These are phyloP conservation scores for Fraxinus sp. DNA, from an alignment of 305 asterid genomes.

Conservation along the genomic window DNA sequence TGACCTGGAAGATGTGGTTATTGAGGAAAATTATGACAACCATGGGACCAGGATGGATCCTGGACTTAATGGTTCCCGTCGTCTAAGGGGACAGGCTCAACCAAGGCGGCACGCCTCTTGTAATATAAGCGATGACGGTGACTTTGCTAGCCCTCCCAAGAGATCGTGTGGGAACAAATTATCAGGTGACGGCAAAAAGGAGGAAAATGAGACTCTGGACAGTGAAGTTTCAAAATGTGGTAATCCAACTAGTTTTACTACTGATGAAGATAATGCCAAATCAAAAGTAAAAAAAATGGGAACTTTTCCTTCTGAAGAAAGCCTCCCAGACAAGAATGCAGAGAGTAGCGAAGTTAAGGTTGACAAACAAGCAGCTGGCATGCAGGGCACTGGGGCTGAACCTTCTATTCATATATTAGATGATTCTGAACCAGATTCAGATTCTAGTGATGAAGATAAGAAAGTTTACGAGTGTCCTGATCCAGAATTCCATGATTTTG, in stretches of 20 bases:
- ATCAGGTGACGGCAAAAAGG: conserved; percentile 23
- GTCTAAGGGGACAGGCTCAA: conserved; percentile 49
- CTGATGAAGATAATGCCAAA: conserved; percentile 21
- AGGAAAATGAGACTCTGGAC: conserved; percentile 28
- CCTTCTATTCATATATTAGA: conserved; percentile 28
- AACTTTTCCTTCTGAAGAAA: conserved; percentile 23
- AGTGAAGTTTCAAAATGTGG: conserved; percentile 23
- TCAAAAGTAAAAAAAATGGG: conserved; percentile 25
- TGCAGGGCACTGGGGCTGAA: conserved; percentile 26
- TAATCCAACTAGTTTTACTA: conserved; percentile 23
- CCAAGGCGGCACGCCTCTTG: conserved; percentile 49
- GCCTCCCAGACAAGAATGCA: conserved; percentile 20
- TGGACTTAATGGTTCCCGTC: conserved; percentile 22
- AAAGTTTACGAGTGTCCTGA: conserved; percentile 43
- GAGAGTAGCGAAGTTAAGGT: conserved; percentile 22
- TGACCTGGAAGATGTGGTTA: conserved; percentile 31
- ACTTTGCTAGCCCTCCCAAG: conserved; percentile 37
- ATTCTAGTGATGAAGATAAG: conserved; percentile 11
- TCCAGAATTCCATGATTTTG: conserved; percentile 73
- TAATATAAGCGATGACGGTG: conserved; percentile 51
- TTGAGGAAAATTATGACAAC: conserved; percentile 29
- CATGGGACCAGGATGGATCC: conserved; percentile 28
- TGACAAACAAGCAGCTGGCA: conserved; percentile 25
- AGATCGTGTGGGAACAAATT: conserved; percentile 30
- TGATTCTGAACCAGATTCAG: conserved; percentile 40